Evolutionary conservation across 495 filamentous ascomycete genomes (phyloP), one percentile per base, ranked within the genome.

Genomic region (Lasiosphaeriaceae sp.): DNA sequence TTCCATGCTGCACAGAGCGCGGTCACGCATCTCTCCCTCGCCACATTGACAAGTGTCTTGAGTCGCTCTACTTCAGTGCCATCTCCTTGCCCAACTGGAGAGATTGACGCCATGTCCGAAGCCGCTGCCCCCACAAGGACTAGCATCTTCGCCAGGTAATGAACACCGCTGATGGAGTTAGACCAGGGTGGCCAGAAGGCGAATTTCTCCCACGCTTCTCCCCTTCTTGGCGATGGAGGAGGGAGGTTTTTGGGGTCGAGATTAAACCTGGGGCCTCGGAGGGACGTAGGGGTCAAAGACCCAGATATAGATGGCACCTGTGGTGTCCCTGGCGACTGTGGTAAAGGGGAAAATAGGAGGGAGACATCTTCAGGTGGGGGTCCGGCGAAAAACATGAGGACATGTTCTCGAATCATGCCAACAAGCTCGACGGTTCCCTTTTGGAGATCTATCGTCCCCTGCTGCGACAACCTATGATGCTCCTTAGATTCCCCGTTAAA

Each of bases 111-210:
- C 85, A 97, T 88, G 64, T 96, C 90, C 47, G 87, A 86, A 0
- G 92, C 91, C 1, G 91, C 94, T 2, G 83, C 86, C 19, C 92
- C 92, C 19, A 97, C 82, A 14, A 95, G 76, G 3, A 81, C 79
- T 8, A 97, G 78, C 60, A 94, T 86, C 69, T 87, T 90, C 39
- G 83, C 79, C 12, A 98, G 80, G 62, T 96, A 96, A 67, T 95
- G 82, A 7, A 91, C 86, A 9, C 87, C 92, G 59, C 91, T 90
- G 16, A 98, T 71, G 0, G 92, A 91, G 65, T 96, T 97, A 5
- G 91, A 87, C 62, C 87, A 86, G 0, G 94, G 94, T 2, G 95
- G 91, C 90, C 95, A 96, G 72, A 98, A 98, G 1, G 94, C 93
- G 73, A 87, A 97, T 46, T 89, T 92, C 70, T 97, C 95, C 89